These are phyloP conservation scores for Macadamia integrifolia DNA, from an alignment of 164 flowering plant species.

Conservation along the genomic window DNA sequence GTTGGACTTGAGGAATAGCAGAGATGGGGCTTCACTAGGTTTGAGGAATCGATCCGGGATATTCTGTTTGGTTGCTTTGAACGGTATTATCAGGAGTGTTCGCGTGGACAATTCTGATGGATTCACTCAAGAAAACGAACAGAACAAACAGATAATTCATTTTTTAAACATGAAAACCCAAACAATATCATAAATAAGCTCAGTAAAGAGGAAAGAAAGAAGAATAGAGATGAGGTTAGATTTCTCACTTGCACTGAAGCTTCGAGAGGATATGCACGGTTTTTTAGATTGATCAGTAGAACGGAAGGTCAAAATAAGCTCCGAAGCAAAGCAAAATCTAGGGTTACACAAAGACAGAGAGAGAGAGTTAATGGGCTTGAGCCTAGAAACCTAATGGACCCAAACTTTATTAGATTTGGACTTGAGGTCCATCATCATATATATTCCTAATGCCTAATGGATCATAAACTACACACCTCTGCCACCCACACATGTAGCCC, in stretches of 20 bases:
- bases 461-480: neutral
- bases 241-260: neutral
- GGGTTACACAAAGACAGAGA: neutral
- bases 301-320: neutral
- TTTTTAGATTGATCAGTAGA: neutral
- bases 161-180: neutral
- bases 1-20: neutral
- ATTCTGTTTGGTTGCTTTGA: slow-evolving; percentile 7
- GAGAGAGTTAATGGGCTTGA: slow-evolving; percentile 1
- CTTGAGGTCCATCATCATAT: neutral
- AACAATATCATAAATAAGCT: neutral
- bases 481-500: neutral
- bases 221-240: neutral
- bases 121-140: neutral
- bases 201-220: neutral
- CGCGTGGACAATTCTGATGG: neutral
- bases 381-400: slow-evolving; percentile 2
- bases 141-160: too few species aligned
- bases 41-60: slow-evolving; percentile 1
- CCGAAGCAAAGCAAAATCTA: neutral
- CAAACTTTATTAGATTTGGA: neutral
- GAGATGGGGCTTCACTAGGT: neutral
- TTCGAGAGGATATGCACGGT: neutral
- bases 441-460: neutral
- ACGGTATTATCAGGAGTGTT: slow-evolving; percentile 1